Percentiles rank a stretch among this genome's conserved stretches.
These are phyloP conservation scores for Microdochium paspali DNA, from an alignment of 2,329 filamentous ascomycete genomes.

Conservation along the genomic window DNA sequence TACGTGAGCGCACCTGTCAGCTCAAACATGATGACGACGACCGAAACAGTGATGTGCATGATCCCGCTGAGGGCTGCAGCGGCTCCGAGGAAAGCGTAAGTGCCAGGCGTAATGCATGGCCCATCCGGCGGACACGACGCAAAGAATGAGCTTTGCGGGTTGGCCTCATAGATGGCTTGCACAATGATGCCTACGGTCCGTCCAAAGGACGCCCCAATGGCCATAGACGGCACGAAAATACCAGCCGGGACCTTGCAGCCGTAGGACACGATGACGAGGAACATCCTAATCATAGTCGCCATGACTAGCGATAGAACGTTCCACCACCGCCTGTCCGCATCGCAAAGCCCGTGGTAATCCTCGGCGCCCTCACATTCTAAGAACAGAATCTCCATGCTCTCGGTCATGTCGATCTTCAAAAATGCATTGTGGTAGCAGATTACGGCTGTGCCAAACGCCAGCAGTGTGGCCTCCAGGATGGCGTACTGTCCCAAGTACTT, in stretches of 20 bases:
- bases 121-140: constrained; percentile 81
- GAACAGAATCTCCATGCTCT: constrained; percentile 98
- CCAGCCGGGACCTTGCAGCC: constrained; percentile 96
- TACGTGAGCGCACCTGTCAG: constrained; percentile 95
- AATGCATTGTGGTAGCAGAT: constrained; percentile 98
- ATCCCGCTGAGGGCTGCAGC: constrained; percentile 88
- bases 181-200: constrained; percentile 92
- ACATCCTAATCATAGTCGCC: constrained; percentile 71
- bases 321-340: constrained; percentile 61
- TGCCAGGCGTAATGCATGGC: constrained; percentile 93
- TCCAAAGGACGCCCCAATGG: constrained; percentile 88
- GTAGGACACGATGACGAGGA: constrained; percentile 90
- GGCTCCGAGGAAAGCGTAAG: constrained; percentile 91
- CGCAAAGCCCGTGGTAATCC: constrained; percentile 85
- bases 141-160: constrained; percentile 78
- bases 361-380: constrained; percentile 83
- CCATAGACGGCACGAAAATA: constrained; percentile 98
- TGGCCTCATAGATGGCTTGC: constrained; percentile 75
- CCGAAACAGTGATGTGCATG: constrained; percentile 95
- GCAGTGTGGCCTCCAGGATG: constrained; percentile 73
- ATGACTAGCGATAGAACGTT: constrained; percentile 72
- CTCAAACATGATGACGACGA: constrained; percentile 99
- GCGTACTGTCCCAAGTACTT: constrained; percentile 80
- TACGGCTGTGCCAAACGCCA: constrained; percentile 76
- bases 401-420: constrained; percentile 93